Percentiles rank a stretch among this genome's conserved stretches.
These are phyloP conservation scores for Passiflora organensis DNA, from an alignment of 345 rosid genomes.

Conservation along the genomic window DNA sequence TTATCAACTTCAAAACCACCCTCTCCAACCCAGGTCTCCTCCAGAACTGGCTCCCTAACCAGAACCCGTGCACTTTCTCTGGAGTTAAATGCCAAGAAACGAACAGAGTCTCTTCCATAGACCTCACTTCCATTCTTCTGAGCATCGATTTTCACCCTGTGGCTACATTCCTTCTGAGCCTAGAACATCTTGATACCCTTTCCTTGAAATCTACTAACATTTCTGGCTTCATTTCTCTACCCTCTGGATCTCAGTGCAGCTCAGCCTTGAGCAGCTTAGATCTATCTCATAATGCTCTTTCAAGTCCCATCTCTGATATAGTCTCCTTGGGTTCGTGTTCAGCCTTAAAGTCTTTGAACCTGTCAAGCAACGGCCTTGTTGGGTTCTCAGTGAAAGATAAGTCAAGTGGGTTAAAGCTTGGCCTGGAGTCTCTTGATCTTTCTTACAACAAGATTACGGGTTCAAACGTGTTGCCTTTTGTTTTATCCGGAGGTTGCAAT, in stretches of 20 bases:
- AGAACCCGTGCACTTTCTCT: constrained; percentile 56
- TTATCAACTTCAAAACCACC: constrained; percentile 56
- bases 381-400: constrained; percentile 27
- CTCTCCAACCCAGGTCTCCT: constrained; percentile 45
- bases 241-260: constrained; percentile 61
- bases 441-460: constrained; percentile 58
- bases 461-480: constrained; percentile 43
- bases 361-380: constrained; percentile 57
- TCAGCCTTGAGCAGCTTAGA: constrained; percentile 52
- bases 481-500: constrained; percentile 53
- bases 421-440: constrained; percentile 67
- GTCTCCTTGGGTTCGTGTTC: constrained; percentile 49
- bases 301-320: constrained; percentile 52
- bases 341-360: constrained; percentile 45
- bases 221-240: constrained; percentile 54
- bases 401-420: constrained; percentile 42
- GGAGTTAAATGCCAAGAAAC: constrained; percentile 62
- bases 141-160: constrained; percentile 55
- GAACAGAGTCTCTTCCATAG: constrained; percentile 48
- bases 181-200: constrained; percentile 50
- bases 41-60: constrained; percentile 50
- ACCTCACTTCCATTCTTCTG: constrained; percentile 38
- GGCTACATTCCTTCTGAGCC: constrained; percentile 45
- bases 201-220: constrained; percentile 41
- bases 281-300: constrained; percentile 61